phyloP scores from a whole-genome alignment of 371 early-diverging fungal species.

The Dichotomocladium elegans region DNA sequence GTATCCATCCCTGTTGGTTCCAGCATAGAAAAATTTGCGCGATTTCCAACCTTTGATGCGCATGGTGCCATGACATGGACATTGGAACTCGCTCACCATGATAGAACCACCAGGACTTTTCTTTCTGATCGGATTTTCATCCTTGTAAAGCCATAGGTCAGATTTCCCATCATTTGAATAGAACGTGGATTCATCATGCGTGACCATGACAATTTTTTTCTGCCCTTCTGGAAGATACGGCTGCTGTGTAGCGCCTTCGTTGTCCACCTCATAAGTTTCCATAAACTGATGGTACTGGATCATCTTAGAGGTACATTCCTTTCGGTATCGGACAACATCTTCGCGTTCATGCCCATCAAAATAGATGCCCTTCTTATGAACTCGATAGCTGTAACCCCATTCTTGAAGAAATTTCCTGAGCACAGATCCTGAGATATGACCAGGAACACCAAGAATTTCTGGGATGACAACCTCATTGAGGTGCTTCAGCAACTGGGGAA shows the following conservation, averaged over 20 bases:
- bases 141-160: not conserved
- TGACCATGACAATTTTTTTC: slow-evolving; percentile 5
- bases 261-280: slow-evolving; percentile 1
- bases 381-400: slow-evolving; percentile 9
- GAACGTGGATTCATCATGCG: slow-evolving; percentile 11
- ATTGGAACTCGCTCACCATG: too few relatives aligned
- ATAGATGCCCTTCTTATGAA: slow-evolving; percentile 2
- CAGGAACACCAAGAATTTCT: not conserved
- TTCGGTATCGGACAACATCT: slow-evolving; percentile 5
- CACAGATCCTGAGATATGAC: not conserved
- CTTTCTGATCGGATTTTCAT: not conserved
- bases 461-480: not conserved
- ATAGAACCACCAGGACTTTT: too few relatives aligned
- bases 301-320: slow-evolving; percentile 1
- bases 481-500: not conserved
- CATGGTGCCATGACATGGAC: slow-evolving; percentile 14
- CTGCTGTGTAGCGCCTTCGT: not conserved
- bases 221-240: not conserved
- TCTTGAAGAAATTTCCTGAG: slow-evolving; percentile 1
- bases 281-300: slow-evolving; percentile 1
- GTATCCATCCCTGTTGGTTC: not conserved
- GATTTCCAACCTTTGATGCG: not conserved
- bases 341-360: slow-evolving; percentile 6
- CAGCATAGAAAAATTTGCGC: not conserved
- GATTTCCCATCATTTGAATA: slow-evolving; percentile 8